phyloP scores from a whole-genome alignment of 2,329 filamentous ascomycete species.

The Verticillium albo-atrum region DNA sequence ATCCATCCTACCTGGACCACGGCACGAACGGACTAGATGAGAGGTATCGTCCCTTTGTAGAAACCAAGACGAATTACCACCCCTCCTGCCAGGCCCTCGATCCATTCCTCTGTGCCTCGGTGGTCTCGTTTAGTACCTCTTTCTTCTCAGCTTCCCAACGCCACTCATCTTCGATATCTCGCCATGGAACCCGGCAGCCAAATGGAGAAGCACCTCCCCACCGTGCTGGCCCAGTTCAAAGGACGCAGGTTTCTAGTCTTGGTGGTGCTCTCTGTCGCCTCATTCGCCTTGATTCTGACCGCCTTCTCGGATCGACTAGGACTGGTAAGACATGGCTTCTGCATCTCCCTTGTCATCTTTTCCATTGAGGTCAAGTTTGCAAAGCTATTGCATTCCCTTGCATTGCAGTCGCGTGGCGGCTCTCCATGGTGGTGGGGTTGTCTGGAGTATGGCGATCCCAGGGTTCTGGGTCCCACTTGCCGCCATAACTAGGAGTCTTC shows the following conservation, averaged over 20 bases:
- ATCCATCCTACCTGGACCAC: background rate
- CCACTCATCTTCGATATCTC: constrained; percentile 7
- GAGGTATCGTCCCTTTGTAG: background rate
- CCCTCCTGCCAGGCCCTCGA: background rate
- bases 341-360: background rate
- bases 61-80: background rate
- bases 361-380: no score
- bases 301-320: constrained; percentile 7
- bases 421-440: background rate
- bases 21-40: background rate
- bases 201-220: constrained; percentile 7
- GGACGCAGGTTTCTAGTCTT: constrained; percentile 10
- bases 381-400: no score
- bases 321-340: constrained; percentile 7
- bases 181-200: constrained; percentile 6
- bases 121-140: no score
- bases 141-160: background rate
- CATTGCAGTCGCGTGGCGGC: background rate
- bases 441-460: background rate
- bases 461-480: background rate
- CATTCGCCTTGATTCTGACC: constrained; percentile 7
- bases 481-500: background rate
- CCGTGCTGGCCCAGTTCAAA: constrained; percentile 11
- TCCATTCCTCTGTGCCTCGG: no score
- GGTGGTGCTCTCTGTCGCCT: constrained; percentile 4